These are phyloP conservation scores for Cystobasidiaceae sp. DNA, from an alignment of 1,284 basidiomycete species.

Conservation along the genomic window DNA sequence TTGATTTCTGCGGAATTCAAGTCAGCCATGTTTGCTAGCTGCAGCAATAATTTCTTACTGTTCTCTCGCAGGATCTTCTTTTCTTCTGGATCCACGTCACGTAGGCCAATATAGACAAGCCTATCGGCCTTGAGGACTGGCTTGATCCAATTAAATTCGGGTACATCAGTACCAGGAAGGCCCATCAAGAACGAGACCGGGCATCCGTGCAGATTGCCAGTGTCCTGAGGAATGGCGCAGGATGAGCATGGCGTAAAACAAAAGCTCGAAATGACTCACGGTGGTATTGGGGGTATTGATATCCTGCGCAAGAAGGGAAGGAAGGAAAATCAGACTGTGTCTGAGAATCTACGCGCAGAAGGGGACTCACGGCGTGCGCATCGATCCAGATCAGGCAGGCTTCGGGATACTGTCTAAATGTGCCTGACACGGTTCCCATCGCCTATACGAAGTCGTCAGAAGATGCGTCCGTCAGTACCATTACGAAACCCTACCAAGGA, in stretches of 20 bases:
- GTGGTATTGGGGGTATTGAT: constrained; percentile 89
- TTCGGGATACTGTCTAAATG: constrained; percentile 55
- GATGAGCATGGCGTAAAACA: too few relatives aligned
- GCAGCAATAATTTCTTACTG: too few relatives aligned
- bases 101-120: constrained; percentile 89
- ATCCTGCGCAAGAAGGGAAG: constrained; percentile 72
- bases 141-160: constrained; percentile 71
- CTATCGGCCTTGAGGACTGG: constrained; percentile 65
- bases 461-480: too few relatives aligned
- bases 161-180: constrained; percentile 48
- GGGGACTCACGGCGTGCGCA: constrained; percentile 44
- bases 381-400: constrained; percentile 78
- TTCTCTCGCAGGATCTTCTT: constrained; percentile 79
- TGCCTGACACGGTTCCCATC: constrained; percentile 85
- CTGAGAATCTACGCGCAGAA: too few relatives aligned
- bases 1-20: constrained; percentile 61
- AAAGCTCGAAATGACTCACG: constrained; percentile 26
- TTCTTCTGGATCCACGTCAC: constrained; percentile 88
- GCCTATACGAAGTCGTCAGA: too few relatives aligned
- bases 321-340: too few relatives aligned
- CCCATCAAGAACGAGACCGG: constrained; percentile 82
- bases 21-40: too few relatives aligned
- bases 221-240: constrained; percentile 50
- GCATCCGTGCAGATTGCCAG: constrained; percentile 97
- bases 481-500: too few relatives aligned